Percentiles rank a stretch among this genome's conserved stretches.
phyloP scores from a whole-genome alignment of 495 filamentous ascomycete species.

The Lichina pygmaea region DNA sequence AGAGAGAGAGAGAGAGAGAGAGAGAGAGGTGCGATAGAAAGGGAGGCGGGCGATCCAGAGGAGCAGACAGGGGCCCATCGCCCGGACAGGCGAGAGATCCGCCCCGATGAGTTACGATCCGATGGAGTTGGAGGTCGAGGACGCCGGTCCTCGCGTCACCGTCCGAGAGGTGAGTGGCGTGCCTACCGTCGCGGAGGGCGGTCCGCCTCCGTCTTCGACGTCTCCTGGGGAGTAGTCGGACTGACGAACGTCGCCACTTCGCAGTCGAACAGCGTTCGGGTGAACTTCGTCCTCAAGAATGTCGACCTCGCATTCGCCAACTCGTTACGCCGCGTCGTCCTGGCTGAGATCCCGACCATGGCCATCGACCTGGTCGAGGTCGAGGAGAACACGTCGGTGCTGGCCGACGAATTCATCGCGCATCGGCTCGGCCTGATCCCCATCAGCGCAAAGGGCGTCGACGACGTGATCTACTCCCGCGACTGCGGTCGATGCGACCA shows the following conservation, averaged over 20 bases:
- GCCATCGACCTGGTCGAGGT: slow-evolving; percentile 31
- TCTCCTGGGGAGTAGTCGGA: neutral
- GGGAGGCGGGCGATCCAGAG: no score
- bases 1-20: no score
- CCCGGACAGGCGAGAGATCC: neutral
- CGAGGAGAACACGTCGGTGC: slow-evolving; percentile 48
- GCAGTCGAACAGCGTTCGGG: slow-evolving; percentile 38
- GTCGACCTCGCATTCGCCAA: slow-evolving; percentile 80
- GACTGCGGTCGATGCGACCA: slow-evolving; percentile 79
- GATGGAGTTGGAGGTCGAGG: slow-evolving; percentile 8
- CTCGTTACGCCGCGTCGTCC: slow-evolving; percentile 71
- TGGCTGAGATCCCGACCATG: slow-evolving; percentile 83
- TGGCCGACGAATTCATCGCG: slow-evolving; percentile 84
- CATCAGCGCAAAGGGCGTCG: slow-evolving; percentile 57
- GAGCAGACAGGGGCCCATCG: no score
- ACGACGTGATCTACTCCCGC: slow-evolving; percentile 66
- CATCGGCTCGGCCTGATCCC: slow-evolving; percentile 86
- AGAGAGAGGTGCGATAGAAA: no score
- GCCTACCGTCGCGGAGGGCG: neutral
- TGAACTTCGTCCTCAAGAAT: slow-evolving; percentile 59
- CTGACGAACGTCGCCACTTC: neutral
- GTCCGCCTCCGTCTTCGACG: neutral
- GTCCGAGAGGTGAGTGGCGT: slow-evolving; percentile 7
- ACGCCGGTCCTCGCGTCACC: slow-evolving; percentile 10
- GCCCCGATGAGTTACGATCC: slow-evolving; percentile 10